phyloP scores from a whole-genome alignment of 2,329 filamentous ascomycete genomes.

The Phyllosticta citriasiana region DNA sequence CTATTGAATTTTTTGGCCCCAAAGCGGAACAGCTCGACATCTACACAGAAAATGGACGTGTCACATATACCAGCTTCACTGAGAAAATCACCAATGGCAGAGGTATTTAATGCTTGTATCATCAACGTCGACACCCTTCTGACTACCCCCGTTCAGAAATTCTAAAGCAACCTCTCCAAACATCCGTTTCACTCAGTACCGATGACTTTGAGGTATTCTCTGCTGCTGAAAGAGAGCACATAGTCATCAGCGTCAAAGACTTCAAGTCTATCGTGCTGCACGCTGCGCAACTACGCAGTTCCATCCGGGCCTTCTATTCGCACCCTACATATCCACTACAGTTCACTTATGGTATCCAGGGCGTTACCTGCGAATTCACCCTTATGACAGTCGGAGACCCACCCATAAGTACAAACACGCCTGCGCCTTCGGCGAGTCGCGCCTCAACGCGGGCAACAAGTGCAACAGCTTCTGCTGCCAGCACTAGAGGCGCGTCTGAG shows the following conservation, averaged over 20 bases:
- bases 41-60: conserved; percentile 56
- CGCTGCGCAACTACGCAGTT: conserved; percentile 58
- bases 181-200: conserved; percentile 65
- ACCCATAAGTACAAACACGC: not conserved
- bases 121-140: not conserved
- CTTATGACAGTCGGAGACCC: conserved; percentile 71
- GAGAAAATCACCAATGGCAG: conserved; percentile 65
- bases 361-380: conserved; percentile 64
- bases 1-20: conserved; percentile 71
- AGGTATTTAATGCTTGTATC: conserved; percentile 27
- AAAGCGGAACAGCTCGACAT: conserved; percentile 75
- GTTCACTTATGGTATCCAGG: conserved; percentile 58
- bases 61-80: conserved; percentile 72
- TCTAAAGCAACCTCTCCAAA: conserved; percentile 70
- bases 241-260: conserved; percentile 73
- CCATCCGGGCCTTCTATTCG: conserved; percentile 60
- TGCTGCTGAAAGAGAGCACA: conserved; percentile 65
- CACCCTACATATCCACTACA: conserved; percentile 61
- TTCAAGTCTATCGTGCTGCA: conserved; percentile 71
- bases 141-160: conserved; percentile 44
- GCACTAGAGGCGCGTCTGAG: conserved; percentile 15
- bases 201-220: conserved; percentile 68
- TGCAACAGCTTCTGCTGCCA: not conserved
- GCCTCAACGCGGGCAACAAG: conserved; percentile 11
- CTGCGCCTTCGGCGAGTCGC: not conserved